Percentiles rank a stretch among this genome's conserved stretches.
Conservation (phyloP, 805 yeast genomes). For the Isabelozyma gotoi region DNA sequence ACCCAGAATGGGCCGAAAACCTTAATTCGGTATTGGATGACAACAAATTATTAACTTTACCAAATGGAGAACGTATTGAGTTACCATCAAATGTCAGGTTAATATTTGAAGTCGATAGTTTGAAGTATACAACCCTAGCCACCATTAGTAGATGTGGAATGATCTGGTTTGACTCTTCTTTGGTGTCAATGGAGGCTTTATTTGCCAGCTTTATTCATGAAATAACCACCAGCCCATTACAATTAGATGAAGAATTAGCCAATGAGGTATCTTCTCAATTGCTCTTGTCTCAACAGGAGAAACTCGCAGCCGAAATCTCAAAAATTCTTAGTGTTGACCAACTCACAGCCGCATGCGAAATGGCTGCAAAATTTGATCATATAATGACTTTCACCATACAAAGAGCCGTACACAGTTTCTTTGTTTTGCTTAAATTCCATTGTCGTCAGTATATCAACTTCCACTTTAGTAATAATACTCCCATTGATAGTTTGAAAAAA, state of each 20-base stretch:
- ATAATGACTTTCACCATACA: slow-evolving; percentile 48
- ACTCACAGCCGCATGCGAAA: slow-evolving; percentile 16
- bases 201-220: slow-evolving; percentile 15
- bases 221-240: slow-evolving; percentile 11
- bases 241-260: slow-evolving; percentile 4
- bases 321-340: slow-evolving; percentile 2
- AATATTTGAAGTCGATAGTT: slow-evolving; percentile 72
- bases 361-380: slow-evolving; percentile 38
- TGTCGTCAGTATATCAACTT: slow-evolving; percentile 20
- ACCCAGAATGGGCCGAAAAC: slow-evolving; percentile 92
- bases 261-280: slow-evolving; percentile 9
- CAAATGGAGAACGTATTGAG: slow-evolving; percentile 82
- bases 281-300: slow-evolving; percentile 8
- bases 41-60: slow-evolving; percentile 74
- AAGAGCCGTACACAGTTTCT: slow-evolving; percentile 39
- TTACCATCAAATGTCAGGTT: slow-evolving; percentile 64
- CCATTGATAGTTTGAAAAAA: slow-evolving; percentile 19
- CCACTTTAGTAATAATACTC: slow-evolving; percentile 7
- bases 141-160: slow-evolving; percentile 92
- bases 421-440: slow-evolving; percentile 38
- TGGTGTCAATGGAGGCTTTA: slow-evolving; percentile 16
- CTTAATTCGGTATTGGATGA: slow-evolving; percentile 91
- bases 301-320: slow-evolving; percentile 8
- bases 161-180: slow-evolving; percentile 59
- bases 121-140: slow-evolving; percentile 79